These are phyloP conservation scores for Candida insectalens DNA, from an alignment of 805 yeast species.

Conservation along the genomic window DNA sequence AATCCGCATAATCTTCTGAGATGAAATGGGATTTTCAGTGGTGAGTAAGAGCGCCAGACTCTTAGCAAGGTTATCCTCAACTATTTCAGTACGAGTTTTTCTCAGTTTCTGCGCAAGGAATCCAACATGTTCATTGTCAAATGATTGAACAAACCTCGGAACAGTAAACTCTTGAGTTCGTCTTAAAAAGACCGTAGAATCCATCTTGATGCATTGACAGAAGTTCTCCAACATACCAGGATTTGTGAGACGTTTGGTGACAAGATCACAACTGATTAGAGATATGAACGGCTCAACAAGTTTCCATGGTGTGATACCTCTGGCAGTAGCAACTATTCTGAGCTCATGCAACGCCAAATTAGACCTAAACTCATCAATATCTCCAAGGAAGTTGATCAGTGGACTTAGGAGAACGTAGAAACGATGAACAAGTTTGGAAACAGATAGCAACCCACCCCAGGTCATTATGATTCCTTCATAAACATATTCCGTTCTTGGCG, in stretches of 20 bases:
- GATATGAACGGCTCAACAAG: conserved; percentile 74
- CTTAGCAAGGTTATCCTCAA: conserved; percentile 34
- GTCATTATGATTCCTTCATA: conserved; percentile 52
- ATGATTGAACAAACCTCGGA: conserved; percentile 64
- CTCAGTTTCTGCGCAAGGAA: conserved; percentile 46
- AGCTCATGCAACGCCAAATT: conserved; percentile 63
- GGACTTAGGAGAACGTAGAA: conserved; percentile 57
- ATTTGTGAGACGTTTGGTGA: conserved; percentile 39
- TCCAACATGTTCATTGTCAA: conserved; percentile 52
- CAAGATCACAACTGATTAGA: conserved; percentile 52
- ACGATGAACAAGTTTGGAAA: conserved; percentile 52
- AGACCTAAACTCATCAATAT: conserved; percentile 52
- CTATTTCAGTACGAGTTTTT: conserved; percentile 32
- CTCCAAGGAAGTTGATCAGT: conserved; percentile 57
- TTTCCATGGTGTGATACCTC: conserved; percentile 64
- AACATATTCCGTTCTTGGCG: conserved; percentile 23
- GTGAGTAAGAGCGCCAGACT: conserved; percentile 52
- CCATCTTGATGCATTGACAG: conserved; percentile 56
- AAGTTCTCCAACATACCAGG: conserved; percentile 48
- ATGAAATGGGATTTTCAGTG: conserved; percentile 37
- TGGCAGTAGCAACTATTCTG: conserved; percentile 44
- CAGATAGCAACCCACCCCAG: conserved; percentile 56
- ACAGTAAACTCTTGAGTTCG: conserved; percentile 67
- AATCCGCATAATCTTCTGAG: conserved; percentile 39
- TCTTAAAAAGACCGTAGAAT: conserved; percentile 49